Evolutionary conservation across 495 filamentous ascomycete genomes (phyloP), one percentile per base, ranked within the genome.

Genomic region (Massariosphaeria phaeospora): DNA sequence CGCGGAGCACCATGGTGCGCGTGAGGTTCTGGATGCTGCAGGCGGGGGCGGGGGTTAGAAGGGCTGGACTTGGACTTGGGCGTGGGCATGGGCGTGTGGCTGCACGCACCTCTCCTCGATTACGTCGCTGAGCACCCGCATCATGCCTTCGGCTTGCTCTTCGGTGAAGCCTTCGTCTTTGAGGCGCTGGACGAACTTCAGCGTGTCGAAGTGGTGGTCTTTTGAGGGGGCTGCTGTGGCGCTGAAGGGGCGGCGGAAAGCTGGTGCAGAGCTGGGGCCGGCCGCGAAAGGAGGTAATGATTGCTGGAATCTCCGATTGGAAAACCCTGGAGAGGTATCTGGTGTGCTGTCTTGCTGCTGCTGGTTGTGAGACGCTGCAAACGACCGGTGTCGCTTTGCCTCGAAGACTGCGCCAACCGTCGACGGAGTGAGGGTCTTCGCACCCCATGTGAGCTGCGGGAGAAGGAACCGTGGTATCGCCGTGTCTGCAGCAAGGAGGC

Each of bases 141-240:
- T 96, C 88, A 96, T 87, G 18, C 93, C 93, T 4, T 90, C 89
- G 6, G 89, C 81, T 66, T 99, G 93, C 60, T 93, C 86, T 69
- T 97, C 93, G 21, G 88, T 94, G 68, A 99, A 96, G 0, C 94
- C 94, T 66, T 99, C 93, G 54, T 79, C 79, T 66, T 89, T 80
- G 7, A 99, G 79, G 33, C 89, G 82, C 69, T 95, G 85, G 12
- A 97, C 91, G 67, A 97, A 96, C 71, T 95, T 95, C 48, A 99
- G 77, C 0, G 93, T 99, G 72, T 99, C 93, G 60, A 99, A 99
- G 69, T 99, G 93, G 70, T 99, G 93, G 66, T 96, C 91, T 29
- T 84, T 78, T 6, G 67, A 65, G 47, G 70, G 79, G 5, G 69
- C 59, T 0, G 80, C 70, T 0, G 86, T 84, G 9, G 82, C 78